phyloP scores from a whole-genome alignment of 1,284 basidiomycete species.

The Exobasidium cylindrosporum region DNA sequence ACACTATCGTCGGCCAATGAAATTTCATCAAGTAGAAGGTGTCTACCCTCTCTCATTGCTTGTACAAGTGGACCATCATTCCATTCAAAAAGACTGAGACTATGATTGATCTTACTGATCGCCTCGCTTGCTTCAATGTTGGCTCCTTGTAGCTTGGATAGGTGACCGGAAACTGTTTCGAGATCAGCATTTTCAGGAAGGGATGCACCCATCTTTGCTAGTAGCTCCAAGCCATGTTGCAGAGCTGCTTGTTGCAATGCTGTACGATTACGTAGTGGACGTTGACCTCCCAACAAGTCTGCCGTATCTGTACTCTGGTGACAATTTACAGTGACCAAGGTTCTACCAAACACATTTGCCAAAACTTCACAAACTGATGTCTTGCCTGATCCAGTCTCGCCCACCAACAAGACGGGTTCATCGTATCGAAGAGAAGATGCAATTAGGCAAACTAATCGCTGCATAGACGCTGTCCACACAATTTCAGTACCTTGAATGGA shows the following conservation, averaged over 20 bases:
- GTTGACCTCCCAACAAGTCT: constrained; percentile 88
- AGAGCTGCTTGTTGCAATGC: constrained; percentile 55
- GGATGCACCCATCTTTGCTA: constrained; percentile 22
- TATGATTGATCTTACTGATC: constrained; percentile 58
- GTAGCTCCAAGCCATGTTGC: constrained; percentile 34
- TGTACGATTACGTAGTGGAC: constrained; percentile 81
- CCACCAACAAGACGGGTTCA: constrained; percentile 95
- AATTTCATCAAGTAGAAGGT: constrained; percentile 93
- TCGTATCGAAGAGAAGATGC: constrained; percentile 80
- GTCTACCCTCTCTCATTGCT: constrained; percentile 81
- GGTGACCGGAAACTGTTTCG: background rate
- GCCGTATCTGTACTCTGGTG: constrained; percentile 99
- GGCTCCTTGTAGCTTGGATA: constrained; percentile 4
- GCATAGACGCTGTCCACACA: constrained; percentile 92
- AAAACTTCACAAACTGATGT: constrained; percentile 93
- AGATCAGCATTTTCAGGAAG: constrained; percentile 6
- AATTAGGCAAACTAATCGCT: constrained; percentile 79
- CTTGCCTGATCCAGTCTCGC: constrained; percentile 96
- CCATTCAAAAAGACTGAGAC: constrained; percentile 89
- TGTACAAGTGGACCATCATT: constrained; percentile 88
- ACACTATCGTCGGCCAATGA: constrained; percentile 98
- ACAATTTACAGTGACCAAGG: constrained; percentile 79
- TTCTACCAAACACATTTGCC: constrained; percentile 67
- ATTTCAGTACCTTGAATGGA: constrained; percentile 60
- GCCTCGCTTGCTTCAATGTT: constrained; percentile 38